Base-by-base conservation (phyloP, 2,329 filamentous ascomycete species). In the Calonectria crousiana region DNA sequence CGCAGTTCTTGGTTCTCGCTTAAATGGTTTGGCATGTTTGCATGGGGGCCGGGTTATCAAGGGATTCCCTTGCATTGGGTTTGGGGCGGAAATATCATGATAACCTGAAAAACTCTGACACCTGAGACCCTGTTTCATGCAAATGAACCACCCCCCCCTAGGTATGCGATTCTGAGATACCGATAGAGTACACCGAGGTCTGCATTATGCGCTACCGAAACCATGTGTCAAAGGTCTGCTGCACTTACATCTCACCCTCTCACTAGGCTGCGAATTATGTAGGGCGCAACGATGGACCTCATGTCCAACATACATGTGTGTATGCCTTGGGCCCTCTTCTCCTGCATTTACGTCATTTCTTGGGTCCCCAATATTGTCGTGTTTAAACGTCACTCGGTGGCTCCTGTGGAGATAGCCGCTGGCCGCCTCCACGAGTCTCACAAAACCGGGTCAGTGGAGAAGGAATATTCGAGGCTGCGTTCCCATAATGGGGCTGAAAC, bases 21-120 rank as follows among this genome's bases (percentile, higher is more conserved):
- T 62, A 62, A 41, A 44, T 62, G 34, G 56, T 62, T 62, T 62
- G 56, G 5, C 56, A 62, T 62, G 36, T 28, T 30, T 28, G n/a
- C 56, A 26, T 38, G 26, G 56, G 56, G 34, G 26, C 56, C 23
- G 38, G 38, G 34, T 14, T 62, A 38, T 62, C 56, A 28, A 62
- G 56, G 56, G 56, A 36, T 38, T 62, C 34, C 56, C 56, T 62
- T 62, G 56, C 56, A 62, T 62, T 26, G 56, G 56, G 34, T 62
- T 62, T 62, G 56, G 56, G 34, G 56, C 56, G 34, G 56, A 62
- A 62, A 62, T 62, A 62, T 41, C n/a, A 23, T 23, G 34, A 41
- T 23, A 41, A 23, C 34, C 36, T 62, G 53, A 58, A 36, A 60
- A 62, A 60, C 34, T 62, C 56, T 62, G 56, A 28, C 36, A 13